Evolutionary conservation across 306 rosid species (phyloP), one percentile per base, ranked within the genome.

Genomic region (Cucumis melo): DNA sequence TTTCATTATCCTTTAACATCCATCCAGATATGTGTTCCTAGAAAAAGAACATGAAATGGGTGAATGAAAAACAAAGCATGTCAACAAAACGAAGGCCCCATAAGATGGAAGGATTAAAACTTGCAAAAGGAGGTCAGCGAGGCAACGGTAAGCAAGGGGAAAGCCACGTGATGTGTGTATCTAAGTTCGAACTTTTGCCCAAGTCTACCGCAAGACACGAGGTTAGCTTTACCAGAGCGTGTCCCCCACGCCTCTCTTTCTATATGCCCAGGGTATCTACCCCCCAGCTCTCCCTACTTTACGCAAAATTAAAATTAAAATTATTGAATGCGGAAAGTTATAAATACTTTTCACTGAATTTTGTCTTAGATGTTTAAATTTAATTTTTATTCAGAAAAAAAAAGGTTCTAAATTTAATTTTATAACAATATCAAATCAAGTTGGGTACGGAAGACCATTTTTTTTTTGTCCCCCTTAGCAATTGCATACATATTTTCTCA

Each of bases 121-220:
- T 38, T 7, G 73, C 51, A 65, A 38, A 63, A 64, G 24, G 48
- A 54, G 56, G 56, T 20, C 57, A 46, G 50, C 19, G 32, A 67
- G 34, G 74, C 17, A 41, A 41, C 74, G n/a, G 74, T 29, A 66
- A 67, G 55, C 21, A 42, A 5, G 74, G 74, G 74, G 55, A 71
- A 48, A 29, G 44, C 46, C 76, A 73, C 29, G 76, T 51, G 76
- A 73, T 73, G 17, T 73, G 44, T 73, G 76, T 24, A 27, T 71
- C 41, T 71, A 48, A 48, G 48, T 42, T 70, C 23, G 17, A 51
- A 51, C 58, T 71, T 67, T 67, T 42, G 36, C n/a, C 55, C 74
- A 20, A 20, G 74, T 67, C 74, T 42, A 67, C 53, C 74, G 2
- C 74, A 42, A 67, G 74, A 67, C 74, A 68, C 74, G 74, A 44